Evolutionary conservation across 1,139 yeast genomes (phyloP).

Genomic region (Zygosaccharomyces pseudobailii): DNA sequence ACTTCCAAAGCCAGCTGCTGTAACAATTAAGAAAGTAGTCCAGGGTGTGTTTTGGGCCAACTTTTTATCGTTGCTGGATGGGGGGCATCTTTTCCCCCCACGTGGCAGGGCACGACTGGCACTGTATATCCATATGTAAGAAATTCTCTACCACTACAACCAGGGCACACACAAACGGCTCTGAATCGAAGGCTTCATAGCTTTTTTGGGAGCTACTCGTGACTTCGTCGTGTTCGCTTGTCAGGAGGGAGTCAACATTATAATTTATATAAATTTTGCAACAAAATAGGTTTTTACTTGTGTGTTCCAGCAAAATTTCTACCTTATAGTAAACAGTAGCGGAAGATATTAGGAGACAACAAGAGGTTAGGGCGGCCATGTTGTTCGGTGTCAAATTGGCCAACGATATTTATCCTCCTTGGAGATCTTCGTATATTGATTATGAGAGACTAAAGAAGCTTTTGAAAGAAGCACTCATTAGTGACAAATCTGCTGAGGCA

Average conservation of each 20-base stretch:
- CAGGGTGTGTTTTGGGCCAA: background rate
- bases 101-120: background rate
- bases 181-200: background rate
- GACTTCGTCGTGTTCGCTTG: background rate
- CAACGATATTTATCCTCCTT: constrained; percentile 78
- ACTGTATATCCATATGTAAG: constrained; percentile 4
- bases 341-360: background rate
- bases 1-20: constrained; percentile 29
- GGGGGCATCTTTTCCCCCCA: background rate
- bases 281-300: too few relatives aligned
- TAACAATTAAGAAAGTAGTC: constrained; percentile 4
- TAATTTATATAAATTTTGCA: background rate
- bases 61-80: background rate
- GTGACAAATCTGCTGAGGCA: constrained; percentile 33
- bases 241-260: background rate
- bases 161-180: background rate
- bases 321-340: background rate
- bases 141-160: background rate
- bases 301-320: too few relatives aligned
- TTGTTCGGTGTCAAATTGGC: constrained; percentile 80
- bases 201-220: background rate
- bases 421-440: constrained; percentile 79
- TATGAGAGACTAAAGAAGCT: constrained; percentile 76
- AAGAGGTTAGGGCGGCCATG: constrained; percentile 42
- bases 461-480: constrained; percentile 70